These are phyloP conservation scores for Ilex paraguariensis DNA, from an alignment of 305 asterid species.

Conservation along the genomic window DNA sequence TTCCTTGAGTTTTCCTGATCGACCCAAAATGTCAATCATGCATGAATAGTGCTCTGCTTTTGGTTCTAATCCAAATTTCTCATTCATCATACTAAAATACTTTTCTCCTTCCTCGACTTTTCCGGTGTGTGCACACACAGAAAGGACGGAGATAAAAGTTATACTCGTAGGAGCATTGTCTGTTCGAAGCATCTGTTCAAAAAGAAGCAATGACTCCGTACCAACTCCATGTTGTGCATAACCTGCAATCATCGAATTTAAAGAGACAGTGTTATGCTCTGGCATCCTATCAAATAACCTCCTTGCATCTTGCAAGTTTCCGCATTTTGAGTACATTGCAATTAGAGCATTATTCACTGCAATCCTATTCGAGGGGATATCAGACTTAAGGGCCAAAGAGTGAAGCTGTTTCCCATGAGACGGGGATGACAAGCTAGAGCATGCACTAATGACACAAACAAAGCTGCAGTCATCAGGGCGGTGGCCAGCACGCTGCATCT, in stretches of 20 bases:
- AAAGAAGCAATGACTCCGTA: conserved; percentile 40
- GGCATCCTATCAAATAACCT: conserved; percentile 52
- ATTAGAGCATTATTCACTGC: conserved; percentile 62
- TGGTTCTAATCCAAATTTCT: conserved; percentile 43
- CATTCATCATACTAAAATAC: conserved; percentile 54
- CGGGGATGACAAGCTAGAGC: conserved; percentile 55
- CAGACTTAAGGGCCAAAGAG: conserved; percentile 48
- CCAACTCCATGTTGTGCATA: conserved; percentile 79
- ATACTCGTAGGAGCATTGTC: conserved; percentile 41
- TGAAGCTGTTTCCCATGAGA: conserved; percentile 76
- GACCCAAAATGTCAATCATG: conserved; percentile 69
- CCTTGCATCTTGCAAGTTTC: conserved; percentile 57
- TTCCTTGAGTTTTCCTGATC: conserved; percentile 60
- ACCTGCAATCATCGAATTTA: conserved; percentile 69
- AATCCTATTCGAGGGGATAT: conserved; percentile 39
- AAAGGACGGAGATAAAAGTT: conserved; percentile 70
- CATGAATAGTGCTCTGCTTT: conserved; percentile 64
- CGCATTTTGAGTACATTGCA: conserved; percentile 74
- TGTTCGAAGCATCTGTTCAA: conserved; percentile 46
- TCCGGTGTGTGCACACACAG: conserved; percentile 72
- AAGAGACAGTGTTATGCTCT: conserved; percentile 52
- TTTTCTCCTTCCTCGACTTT: conserved; percentile 61
- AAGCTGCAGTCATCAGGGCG: conserved; percentile 74
- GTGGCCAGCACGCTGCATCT: conserved; percentile 55
- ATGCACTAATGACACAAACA: conserved; percentile 58